Conservation (phyloP, 805 yeast genomes). For the Jamesozyma rosinii region DNA sequence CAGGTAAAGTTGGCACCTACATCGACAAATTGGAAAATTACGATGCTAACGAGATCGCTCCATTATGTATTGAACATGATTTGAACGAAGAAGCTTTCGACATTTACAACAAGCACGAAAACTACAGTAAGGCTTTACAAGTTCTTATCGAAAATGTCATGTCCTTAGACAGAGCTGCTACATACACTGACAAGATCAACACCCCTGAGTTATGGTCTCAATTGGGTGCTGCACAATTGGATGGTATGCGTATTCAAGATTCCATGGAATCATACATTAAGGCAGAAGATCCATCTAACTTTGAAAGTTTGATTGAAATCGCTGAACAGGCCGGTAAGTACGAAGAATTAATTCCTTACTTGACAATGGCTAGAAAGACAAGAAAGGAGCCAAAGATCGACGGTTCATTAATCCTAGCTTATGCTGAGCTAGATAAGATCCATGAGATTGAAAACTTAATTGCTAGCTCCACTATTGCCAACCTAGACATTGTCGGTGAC, state of each 20-base stretch:
- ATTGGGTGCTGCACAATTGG: slow-evolving; percentile 90
- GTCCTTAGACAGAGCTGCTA: slow-evolving; percentile 91
- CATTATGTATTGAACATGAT: slow-evolving; percentile 80
- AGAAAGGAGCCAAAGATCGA: slow-evolving; percentile 88
- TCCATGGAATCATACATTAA: slow-evolving; percentile 85
- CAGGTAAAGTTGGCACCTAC: slow-evolving; percentile 70
- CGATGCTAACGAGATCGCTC: slow-evolving; percentile 90
- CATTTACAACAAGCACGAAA: slow-evolving; percentile 77
- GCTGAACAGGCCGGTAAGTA: slow-evolving; percentile 94
- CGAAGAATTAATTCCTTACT: slow-evolving; percentile 80
- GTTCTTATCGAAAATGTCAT: slow-evolving; percentile 87
- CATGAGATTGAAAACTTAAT: slow-evolving; percentile 79
- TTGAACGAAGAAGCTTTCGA: slow-evolving; percentile 90
- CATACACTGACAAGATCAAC: slow-evolving; percentile 84
- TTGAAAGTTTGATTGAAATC: slow-evolving; percentile 83
- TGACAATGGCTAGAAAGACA: slow-evolving; percentile 84
- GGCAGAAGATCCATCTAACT: slow-evolving; percentile 87
- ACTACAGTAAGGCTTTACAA: slow-evolving; percentile 68
- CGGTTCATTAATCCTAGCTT: slow-evolving; percentile 80
- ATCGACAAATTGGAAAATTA: slow-evolving; percentile 84
- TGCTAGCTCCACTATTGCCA: slow-evolving; percentile 84
- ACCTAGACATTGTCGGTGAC: slow-evolving; percentile 86
- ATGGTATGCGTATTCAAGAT: slow-evolving; percentile 85
- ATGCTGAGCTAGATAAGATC: slow-evolving; percentile 68
- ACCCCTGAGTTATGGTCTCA: slow-evolving; percentile 86